Evolutionary conservation across 352 stramenopile genomes (phyloP).

Genomic region (Elongisporangium prolatum): DNA sequence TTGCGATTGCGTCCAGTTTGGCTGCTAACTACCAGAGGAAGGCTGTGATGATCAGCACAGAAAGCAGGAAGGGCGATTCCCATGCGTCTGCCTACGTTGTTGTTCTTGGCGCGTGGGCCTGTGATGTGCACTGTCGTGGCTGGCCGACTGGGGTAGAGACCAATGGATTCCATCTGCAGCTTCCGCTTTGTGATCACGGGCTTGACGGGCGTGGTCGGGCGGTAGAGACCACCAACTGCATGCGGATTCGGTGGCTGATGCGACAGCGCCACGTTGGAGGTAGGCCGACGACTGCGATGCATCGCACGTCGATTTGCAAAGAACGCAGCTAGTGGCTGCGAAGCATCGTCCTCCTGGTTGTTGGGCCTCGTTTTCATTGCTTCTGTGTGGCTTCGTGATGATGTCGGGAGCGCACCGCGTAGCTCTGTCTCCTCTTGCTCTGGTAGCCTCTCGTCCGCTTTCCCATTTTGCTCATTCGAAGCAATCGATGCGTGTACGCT

Average conservation of each 20-base stretch:
- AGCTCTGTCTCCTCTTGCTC: conserved; percentile 2
- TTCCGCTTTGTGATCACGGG: conserved; percentile 9
- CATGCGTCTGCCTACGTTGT: conserved; percentile 7
- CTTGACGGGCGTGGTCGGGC: conserved; percentile 1
- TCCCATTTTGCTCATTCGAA: conserved; percentile 3
- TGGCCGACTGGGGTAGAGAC: conserved; percentile 5
- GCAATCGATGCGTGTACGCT: conserved; percentile 7
- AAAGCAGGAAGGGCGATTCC: neutral
- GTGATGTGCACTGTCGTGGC: conserved; percentile 5
- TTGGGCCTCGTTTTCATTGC: neutral
- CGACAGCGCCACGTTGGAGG: neutral
- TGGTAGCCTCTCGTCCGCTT: neutral
- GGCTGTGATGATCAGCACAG: neutral
- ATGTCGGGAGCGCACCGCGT: too few species aligned
- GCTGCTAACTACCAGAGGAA: conserved; percentile 29
- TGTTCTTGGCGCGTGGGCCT: conserved; percentile 11
- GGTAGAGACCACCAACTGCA: neutral
- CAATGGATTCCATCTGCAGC: conserved; percentile 12
- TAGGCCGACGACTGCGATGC: conserved; percentile 9
- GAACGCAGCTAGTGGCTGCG: conserved; percentile 17
- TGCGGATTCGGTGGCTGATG: conserved; percentile 7
- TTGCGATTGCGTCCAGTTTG: conserved; percentile 57
- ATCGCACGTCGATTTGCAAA: conserved; percentile 12
- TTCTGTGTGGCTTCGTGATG: neutral
- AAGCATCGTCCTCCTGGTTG: conserved; percentile 9